Evolutionary conservation across 2,329 filamentous ascomycete species (phyloP).

Genomic region (Gnomoniopsis smithogilvyi): DNA sequence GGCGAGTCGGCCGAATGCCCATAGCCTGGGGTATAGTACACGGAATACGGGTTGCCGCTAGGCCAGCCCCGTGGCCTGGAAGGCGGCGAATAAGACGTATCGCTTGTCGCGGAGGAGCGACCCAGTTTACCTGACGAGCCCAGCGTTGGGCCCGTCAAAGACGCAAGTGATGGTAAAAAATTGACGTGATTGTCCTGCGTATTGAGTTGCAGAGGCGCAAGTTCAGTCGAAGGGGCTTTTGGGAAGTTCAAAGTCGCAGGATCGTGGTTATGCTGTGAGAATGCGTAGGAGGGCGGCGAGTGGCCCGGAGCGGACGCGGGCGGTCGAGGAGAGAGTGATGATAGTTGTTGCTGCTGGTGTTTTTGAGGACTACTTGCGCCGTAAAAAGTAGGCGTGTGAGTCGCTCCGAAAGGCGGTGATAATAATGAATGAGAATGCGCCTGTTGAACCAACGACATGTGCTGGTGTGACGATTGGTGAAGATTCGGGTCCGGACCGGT

Average conservation of each 20-base stretch:
- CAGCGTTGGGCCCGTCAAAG: conserved; percentile 30
- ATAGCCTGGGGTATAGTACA: conserved; percentile 45
- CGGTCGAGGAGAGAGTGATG: conserved; percentile 21
- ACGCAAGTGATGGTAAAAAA: conserved; percentile 40
- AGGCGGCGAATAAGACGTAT: conserved; percentile 18
- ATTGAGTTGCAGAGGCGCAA: conserved; percentile 39
- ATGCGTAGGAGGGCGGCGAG: conserved; percentile 34
- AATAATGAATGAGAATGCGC: conserved; percentile 12
- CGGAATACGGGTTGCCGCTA: conserved; percentile 45
- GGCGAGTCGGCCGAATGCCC: conserved; percentile 42
- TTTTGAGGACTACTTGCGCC: conserved; percentile 5
- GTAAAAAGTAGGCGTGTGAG: conserved; percentile 7
- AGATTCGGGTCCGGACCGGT: not conserved
- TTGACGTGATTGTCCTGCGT: conserved; percentile 24
- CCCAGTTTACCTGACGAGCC: conserved; percentile 21
- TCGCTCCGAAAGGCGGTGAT: conserved; percentile 18
- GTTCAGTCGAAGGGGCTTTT: conserved; percentile 34
- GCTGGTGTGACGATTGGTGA: conserved; percentile 3
- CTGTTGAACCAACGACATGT: conserved; percentile 21
- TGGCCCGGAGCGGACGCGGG: conserved; percentile 27
- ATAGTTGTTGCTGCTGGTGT: conserved; percentile 1
- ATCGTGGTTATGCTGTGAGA: conserved; percentile 28
- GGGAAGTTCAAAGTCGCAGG: conserved; percentile 29
- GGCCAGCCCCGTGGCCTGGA: conserved; percentile 39
- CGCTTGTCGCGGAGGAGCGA: conserved; percentile 22